phyloP scores from a whole-genome alignment of 2,329 filamentous ascomycete genomes.

The Phialemoniopsis sp. region DNA sequence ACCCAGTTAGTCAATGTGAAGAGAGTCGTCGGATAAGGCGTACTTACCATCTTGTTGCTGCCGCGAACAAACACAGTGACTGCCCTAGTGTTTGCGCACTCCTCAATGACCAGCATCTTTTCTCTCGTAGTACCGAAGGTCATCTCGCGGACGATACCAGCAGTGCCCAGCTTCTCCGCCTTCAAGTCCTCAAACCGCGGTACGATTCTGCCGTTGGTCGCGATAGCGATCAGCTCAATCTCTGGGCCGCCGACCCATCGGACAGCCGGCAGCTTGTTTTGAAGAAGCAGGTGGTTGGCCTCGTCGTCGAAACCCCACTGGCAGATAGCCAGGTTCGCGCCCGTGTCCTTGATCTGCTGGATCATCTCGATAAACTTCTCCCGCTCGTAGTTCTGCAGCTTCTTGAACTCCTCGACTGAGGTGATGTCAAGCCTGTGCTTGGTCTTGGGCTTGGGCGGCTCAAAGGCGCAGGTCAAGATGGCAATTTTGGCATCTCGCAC shows the following conservation, averaged over 20 bases:
- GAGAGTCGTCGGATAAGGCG: neutral
- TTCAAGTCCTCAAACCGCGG: conserved; percentile 94
- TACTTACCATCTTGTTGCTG: conserved; percentile 95
- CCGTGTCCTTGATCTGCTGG: conserved; percentile 93
- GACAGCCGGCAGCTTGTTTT: conserved; percentile 93
- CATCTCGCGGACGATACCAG: conserved; percentile 91
- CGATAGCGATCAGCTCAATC: conserved; percentile 97
- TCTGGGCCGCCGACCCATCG: conserved; percentile 98
- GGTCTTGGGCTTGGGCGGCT: conserved; percentile 98
- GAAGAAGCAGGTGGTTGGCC: conserved; percentile 93
- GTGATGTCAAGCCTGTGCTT: conserved; percentile 99
- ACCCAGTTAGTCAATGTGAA: conserved; percentile 9
- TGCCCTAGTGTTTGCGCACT: conserved; percentile 95
- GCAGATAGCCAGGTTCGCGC: conserved; percentile 95
- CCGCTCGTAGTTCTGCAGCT: conserved; percentile 90
- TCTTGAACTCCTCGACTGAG: conserved; percentile 96
- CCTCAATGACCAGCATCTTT: conserved; percentile 99
- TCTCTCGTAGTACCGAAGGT: conserved; percentile 95
- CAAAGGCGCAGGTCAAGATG: conserved; percentile 95
- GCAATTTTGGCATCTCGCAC: conserved; percentile 95
- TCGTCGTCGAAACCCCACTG: conserved; percentile 99
- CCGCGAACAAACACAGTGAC: conserved; percentile 95
- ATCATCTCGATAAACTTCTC: conserved; percentile 99
- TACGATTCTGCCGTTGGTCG: conserved; percentile 95
- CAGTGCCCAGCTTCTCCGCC: conserved; percentile 83